Base-by-base conservation (phyloP, 495 filamentous ascomycete genomes). In the Aspergillus heteromorphus region DNA sequence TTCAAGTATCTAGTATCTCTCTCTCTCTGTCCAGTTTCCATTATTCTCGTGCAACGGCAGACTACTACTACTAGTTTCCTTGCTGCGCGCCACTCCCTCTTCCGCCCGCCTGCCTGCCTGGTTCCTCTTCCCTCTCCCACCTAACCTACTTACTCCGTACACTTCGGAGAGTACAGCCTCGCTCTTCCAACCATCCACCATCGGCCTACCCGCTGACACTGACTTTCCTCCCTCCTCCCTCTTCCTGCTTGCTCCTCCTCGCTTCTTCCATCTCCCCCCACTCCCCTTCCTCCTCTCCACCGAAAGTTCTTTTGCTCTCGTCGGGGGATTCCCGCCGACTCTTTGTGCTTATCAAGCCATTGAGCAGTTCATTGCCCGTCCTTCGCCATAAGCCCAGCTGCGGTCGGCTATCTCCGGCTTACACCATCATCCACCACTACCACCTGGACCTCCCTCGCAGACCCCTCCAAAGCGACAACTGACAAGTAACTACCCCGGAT, bases 321-420 rank as follows among this genome's bases (percentile, higher is more conserved):
- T 18, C 17, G 11, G 23, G 47, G 29, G 50, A 16, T 47, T 45
- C 21, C 45, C 40, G 43, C 7, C 19, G 10, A n/a, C 31, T 45
- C 40, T 13, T 21, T 40, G n/a, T 51, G 48, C 64, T 64, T 63
- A 62, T 64, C 62, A 52, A 52, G 50, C 66, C 66, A 72, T 72
- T 69, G 64, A 56, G 42, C 36, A 53, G 40, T 19, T 49, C 19
- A 21, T 47, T 61, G 57, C 57, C 53, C 59, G 42, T 48, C 55
- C 48, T 48, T 55, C 61, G 61, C 47, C 53, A 13, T 2, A 10
- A 50, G 45, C 47, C 51, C 45, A 50, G n/a, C n/a, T n/a, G n/a
- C n/a, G n/a, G 21, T 69, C 70, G 68, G 68, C 63, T 73, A 70
- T 70, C 67, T 72, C 65, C 64, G 67, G 67, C 60, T 61, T 57